Base-by-base conservation (phyloP, 306 rosid genomes). In the Mimosa bimucronata region DNA sequence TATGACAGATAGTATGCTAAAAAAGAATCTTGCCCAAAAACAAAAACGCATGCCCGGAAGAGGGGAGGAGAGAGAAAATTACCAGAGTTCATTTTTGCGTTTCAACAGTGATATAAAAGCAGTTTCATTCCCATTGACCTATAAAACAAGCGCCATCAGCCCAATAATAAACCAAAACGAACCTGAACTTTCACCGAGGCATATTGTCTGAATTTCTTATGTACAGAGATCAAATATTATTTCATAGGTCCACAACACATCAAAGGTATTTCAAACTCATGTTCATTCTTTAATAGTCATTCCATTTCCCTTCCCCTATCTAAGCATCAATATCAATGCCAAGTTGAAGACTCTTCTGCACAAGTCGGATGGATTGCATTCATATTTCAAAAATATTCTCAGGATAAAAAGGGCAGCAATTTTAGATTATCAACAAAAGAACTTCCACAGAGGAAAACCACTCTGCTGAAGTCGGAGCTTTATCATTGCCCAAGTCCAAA, bases 81-180 rank as follows among this genome's bases (percentile, higher is more conserved):
- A 94, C 98, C 97, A 87, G 88, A 82, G 83, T 71, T 84, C 90
- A 85, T 91, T 87, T 84, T 94, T 89, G 65, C 74, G 50, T 79
- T 86, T 65, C 83, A 88, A 78, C 42, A 92, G 83, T 77, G 93
- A 94, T 31, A 92, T 16, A 40, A 83, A 85, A 68, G 97, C 97
- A 79, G 82, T 74, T 89, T 94, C 94, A 76, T 86, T 72, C 77
- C 87, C 94, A 66, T 88, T 88, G 75, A 91, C 95, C 98, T 92
- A 80, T 65, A 87, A 83, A 86, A 79, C 66, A 73, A 87, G 75
- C 44, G 46, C 21, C 73, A 80, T 48, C 18, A 44, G 53, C 74
- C 48, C 79, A 77, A 78, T 29, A 73, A 37, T 52, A 72, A 74
- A 78, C 23, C 74, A 58, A 79, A 62, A 83, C 45, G 28, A 64